Evolutionary conservation across 495 filamentous ascomycete genomes (phyloP), one percentile per base, ranked within the genome.

Genomic region (Penicillium soppii): DNA sequence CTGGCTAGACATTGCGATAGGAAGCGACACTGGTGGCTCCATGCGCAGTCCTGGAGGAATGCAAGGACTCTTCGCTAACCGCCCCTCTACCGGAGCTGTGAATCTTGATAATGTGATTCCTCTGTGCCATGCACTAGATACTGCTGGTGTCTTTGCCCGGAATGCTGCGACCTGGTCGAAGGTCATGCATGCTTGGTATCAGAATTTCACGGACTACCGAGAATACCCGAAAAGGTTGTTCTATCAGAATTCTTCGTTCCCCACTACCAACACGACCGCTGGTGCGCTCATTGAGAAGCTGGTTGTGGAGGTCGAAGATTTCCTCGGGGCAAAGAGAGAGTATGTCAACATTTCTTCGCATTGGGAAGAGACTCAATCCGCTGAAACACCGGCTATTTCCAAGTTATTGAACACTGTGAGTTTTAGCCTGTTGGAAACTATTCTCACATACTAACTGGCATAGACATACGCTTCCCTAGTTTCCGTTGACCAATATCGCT

Each of bases 391-490:
- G 47, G 63, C 61, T 17, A 22, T 66, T 16, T 38, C 26, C 5
- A 35, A 41, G 12, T 23, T 58, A 2, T 20, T 58, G 3, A 54
- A 54, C 13, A 50, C 42, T 9, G 50, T 58, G 17, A 27, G 50
- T 27, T 29, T 15, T 17, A n/a, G 22, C 20, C 2, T 21, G n/a
- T 8, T 20, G 2, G 4, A 19, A 20, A 39, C 7, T 13, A 45
- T 29, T 7, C 9, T 21, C 12, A 15, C 4, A 12, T 35, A 7
- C 50, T 46, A 16, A 46, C 41, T 32, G 25, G 25, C 25, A 50
- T 12, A 54, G 39, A 81, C 78, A 3, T 84, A 83, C 47, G 68
- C 76, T 7, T 69, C 64, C 15, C 50, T 83, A 13, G 79, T 75
- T 36, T 71, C 74, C 7, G 75, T 79, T 37, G 69, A 81, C 44